phyloP scores from a whole-genome alignment of 768 basidiomycete genomes.

The Cubamyces lactineus region DNA sequence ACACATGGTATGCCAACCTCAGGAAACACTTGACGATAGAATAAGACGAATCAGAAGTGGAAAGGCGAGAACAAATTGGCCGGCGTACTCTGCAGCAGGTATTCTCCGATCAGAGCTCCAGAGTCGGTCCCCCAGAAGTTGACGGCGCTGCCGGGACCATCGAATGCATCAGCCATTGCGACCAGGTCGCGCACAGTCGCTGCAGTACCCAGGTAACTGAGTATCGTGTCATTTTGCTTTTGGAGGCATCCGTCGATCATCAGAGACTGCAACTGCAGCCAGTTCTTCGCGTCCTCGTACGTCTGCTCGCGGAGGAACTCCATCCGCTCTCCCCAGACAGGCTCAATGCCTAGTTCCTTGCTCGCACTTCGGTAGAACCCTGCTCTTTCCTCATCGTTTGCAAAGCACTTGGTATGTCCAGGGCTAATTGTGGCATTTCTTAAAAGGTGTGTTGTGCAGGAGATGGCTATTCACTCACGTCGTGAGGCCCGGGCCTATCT shows the following conservation, averaged over 20 bases:
- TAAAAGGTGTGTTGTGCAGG: neutral
- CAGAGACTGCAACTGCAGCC: neutral
- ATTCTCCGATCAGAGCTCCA: conserved; percentile 7
- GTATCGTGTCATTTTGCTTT: neutral
- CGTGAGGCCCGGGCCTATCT: neutral
- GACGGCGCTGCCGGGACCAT: conserved; percentile 7
- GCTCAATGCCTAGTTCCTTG: neutral
- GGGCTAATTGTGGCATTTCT: neutral
- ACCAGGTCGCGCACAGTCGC: conserved; percentile 14
- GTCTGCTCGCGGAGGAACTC: neutral
- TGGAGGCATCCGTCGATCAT: conserved; percentile 8
- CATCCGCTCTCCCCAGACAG: neutral
- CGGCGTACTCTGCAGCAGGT: conserved; percentile 2
- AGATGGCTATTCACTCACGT: neutral
- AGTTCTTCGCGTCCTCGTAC: neutral
- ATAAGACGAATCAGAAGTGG: neutral
- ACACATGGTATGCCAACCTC: neutral
- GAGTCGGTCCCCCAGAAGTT: conserved; percentile 9
- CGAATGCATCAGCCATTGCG: conserved; percentile 9
- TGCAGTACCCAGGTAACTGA: conserved; percentile 12
- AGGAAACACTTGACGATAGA: conserved; percentile 4
- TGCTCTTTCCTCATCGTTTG: neutral
- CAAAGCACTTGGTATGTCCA: conserved; percentile 12
- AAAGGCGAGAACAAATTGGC: neutral
- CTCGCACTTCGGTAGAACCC: neutral